Evolutionary conservation across 305 asterid species (phyloP).

Genomic region (Lippia alba): DNA sequence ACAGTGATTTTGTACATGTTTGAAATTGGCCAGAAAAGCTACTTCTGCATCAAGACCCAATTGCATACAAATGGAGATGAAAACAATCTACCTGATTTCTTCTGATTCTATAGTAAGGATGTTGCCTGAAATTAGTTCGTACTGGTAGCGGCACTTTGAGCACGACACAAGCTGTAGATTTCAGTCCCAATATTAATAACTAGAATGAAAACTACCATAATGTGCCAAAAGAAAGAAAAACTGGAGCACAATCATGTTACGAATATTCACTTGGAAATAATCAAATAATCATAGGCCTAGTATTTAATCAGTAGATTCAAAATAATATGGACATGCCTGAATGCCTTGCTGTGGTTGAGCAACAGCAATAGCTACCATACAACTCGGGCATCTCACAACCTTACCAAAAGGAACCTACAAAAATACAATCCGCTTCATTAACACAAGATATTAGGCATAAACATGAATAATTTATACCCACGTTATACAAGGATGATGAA

Average conservation of each 20-base stretch:
- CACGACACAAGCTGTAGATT: conserved; percentile 82
- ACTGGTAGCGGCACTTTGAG: conserved; percentile 92
- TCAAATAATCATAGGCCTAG: neutral
- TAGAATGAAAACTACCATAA: conserved; percentile 25
- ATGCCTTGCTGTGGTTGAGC: conserved; percentile 96
- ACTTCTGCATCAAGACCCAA: conserved; percentile 25
- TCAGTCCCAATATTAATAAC: conserved; percentile 27
- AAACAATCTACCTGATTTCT: conserved; percentile 73
- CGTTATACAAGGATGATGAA: neutral
- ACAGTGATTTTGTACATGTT: conserved; percentile 23
- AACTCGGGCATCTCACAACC: conserved; percentile 89
- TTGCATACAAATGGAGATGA: conserved; percentile 20
- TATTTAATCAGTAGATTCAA: conserved; percentile 4
- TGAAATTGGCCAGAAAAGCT: neutral
- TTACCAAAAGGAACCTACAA: conserved; percentile 93
- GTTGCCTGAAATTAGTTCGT: conserved; percentile 88
- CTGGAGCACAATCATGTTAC: conserved; percentile 1
- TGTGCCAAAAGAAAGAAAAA: conserved; percentile 22
- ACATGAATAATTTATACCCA: conserved; percentile 21
- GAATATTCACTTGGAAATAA: neutral
- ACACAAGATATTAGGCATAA: conserved; percentile 26
- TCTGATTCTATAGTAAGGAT: conserved; percentile 78
- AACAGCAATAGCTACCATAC: conserved; percentile 81
- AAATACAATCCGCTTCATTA: conserved; percentile 5
- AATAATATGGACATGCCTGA: conserved; percentile 64